Conservation (phyloP, 2,329 filamentous ascomycete genomes). For the Neopestalotiopsis rosae region DNA sequence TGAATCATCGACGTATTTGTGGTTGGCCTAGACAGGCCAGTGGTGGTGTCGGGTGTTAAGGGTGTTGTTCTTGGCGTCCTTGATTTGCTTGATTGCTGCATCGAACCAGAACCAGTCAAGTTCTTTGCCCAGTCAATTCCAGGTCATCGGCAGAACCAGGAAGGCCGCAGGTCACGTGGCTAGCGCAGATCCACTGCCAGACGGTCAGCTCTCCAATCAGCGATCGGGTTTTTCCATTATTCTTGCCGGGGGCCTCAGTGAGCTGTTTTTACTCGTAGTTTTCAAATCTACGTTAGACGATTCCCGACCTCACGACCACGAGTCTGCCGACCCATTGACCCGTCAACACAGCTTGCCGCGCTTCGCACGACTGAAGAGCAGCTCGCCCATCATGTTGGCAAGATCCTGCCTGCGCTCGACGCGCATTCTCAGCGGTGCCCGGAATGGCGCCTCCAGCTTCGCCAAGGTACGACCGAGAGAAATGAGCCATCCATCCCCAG, state of each 20-base stretch:
- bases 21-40: neutral
- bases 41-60: neutral
- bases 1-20: neutral
- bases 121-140: neutral
- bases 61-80: neutral
- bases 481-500: conserved; percentile 26
- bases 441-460: conserved; percentile 74
- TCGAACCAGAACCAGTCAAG: neutral
- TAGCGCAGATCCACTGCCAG: neutral
- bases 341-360: conserved; percentile 28
- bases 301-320: conserved; percentile 22
- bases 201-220: conserved; percentile 4
- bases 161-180: neutral
- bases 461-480: conserved; percentile 72
- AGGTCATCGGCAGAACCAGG: neutral
- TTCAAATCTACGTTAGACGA: conserved; percentile 8
- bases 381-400: conserved; percentile 81
- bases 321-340: conserved; percentile 25
- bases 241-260: conserved; percentile 28
- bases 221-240: conserved; percentile 22
- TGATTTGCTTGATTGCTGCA: neutral
- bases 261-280: conserved; percentile 27
- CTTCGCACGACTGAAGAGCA: conserved; percentile 45
- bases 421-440: conserved; percentile 81
- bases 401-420: conserved; percentile 88